Evolutionary conservation across 1,139 yeast genomes (phyloP), one percentile per base, ranked within the genome.

Genomic region (Wickerhamomyces sp.): DNA sequence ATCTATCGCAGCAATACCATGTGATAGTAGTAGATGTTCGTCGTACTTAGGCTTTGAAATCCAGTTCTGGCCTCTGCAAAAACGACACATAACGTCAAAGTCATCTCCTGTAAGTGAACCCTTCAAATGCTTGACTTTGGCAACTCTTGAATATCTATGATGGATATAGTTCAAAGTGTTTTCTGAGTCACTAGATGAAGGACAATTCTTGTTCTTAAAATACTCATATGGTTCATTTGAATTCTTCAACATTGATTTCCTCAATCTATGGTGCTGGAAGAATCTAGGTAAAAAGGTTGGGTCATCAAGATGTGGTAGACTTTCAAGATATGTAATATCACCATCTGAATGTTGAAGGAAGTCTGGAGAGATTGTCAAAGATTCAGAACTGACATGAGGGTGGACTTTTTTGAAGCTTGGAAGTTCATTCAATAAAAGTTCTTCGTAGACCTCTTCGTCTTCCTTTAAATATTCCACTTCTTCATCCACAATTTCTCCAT

Each of bases 31-130:
- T 34, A 60, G 44, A 48, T 61, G 65, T 2, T 49, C 43, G 4
- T 46, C 37, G 38, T 49, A 56, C 4, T 45, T 30, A 3, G 8
- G 1, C 33, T 47, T 52, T 4, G 37, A 18, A 10, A 57, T 39
- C 65, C 65, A 59, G 26, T 58, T 56, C 29, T 46, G 42, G 2
- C 57, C 59, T 13, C 53, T 49, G 40, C 65, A 61, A 27, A 58
- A 49, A 5, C 59, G 57, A 43, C 64, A 61, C 38, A 61, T 39
- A 18, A 51, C 48, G n/a, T 59, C 55, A 26, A 38, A 23, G 7
- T 38, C 34, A 2, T 32, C 23, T 43, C 34, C 34, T 32, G 18
- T 37, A 10, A 3, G 38, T 36, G 7, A 34, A 38, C 34, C 26
- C 18, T 2, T 26, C 34, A 13, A 34, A 18, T 18, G 30, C 34